Conservation (phyloP, 169 alveolate species). For the Plasmodium falciparum region DNA sequence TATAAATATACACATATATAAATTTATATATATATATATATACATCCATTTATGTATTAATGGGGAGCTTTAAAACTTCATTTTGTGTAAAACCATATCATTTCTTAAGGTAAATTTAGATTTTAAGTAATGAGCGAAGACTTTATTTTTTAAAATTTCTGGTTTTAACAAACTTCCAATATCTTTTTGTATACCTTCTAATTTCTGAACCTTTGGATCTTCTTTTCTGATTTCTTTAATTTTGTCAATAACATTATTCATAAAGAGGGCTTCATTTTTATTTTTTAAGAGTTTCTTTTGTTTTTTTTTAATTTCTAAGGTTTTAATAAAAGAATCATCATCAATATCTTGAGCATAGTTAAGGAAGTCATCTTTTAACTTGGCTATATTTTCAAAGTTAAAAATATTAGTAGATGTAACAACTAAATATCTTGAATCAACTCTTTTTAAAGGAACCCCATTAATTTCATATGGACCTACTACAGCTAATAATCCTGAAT, state of each 20-base stretch:
- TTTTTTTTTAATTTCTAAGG: conserved; percentile 84
- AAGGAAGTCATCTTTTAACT: conserved; percentile 79
- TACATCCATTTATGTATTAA: not conserved
- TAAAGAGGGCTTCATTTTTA: conserved; percentile 84
- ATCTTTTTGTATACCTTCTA: conserved; percentile 83
- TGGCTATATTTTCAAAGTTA: conserved; percentile 85
- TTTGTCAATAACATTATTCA: conserved; percentile 85
- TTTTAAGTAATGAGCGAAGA: conserved; percentile 88
- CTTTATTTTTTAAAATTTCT: conserved; percentile 79
- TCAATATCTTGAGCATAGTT: conserved; percentile 78
- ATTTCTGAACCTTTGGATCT: conserved; percentile 35
- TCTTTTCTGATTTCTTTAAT: conserved; percentile 75
- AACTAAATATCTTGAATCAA: conserved; percentile 95
- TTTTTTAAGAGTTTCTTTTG: conserved; percentile 88
- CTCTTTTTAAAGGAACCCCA: conserved; percentile 98
- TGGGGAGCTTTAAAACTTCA: conserved; percentile 89
- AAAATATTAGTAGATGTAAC: conserved; percentile 96
- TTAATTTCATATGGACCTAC: conserved; percentile 97
- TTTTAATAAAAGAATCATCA: conserved; percentile 85
- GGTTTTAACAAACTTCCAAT: conserved; percentile 85
- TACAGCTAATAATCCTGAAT: conserved; percentile 95
- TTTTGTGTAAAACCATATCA: conserved; percentile 93
- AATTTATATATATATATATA: not conserved
- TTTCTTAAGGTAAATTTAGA: conserved; percentile 93
- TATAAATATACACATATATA: not conserved